phyloP scores from a whole-genome alignment of 345 rosid genomes.

The Rhodamnia argentea region DNA sequence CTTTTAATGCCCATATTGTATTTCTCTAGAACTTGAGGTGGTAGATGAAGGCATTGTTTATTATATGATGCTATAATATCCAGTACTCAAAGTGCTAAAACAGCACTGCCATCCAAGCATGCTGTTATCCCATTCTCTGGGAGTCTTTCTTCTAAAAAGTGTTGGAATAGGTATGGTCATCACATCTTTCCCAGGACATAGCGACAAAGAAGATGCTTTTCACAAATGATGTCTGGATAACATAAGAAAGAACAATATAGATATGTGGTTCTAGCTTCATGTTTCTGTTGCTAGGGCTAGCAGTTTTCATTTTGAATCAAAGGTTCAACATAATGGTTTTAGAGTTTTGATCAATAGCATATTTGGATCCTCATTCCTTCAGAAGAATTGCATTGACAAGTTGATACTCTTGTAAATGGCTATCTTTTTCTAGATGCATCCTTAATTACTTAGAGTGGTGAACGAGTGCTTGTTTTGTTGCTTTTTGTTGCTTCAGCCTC shows the following conservation, averaged over 20 bases:
- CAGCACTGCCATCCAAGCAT: neutral
- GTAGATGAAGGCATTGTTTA: neutral
- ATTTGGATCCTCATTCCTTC: neutral
- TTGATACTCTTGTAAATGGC: neutral
- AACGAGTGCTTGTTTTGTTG: neutral
- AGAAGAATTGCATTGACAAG: neutral
- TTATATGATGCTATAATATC: neutral
- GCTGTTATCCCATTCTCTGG: neutral
- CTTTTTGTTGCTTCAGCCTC: neutral
- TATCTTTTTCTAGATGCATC: neutral
- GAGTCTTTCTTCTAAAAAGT: neutral
- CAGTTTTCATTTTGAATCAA: neutral
- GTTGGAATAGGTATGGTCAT: neutral
- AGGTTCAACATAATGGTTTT: neutral
- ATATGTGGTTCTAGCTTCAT: neutral
- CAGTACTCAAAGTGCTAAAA: neutral
- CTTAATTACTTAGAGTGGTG: neutral
- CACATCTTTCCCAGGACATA: neutral
- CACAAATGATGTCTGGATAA: neutral
- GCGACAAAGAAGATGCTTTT: neutral
- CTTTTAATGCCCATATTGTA: neutral
- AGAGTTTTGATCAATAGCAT: neutral
- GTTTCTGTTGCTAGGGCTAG: neutral
- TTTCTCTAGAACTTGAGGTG: neutral
- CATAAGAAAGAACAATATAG: neutral